Evolutionary conservation across 75 land plant genomes (phyloP).

Genomic region (Cunninghamia lanceolata): DNA sequence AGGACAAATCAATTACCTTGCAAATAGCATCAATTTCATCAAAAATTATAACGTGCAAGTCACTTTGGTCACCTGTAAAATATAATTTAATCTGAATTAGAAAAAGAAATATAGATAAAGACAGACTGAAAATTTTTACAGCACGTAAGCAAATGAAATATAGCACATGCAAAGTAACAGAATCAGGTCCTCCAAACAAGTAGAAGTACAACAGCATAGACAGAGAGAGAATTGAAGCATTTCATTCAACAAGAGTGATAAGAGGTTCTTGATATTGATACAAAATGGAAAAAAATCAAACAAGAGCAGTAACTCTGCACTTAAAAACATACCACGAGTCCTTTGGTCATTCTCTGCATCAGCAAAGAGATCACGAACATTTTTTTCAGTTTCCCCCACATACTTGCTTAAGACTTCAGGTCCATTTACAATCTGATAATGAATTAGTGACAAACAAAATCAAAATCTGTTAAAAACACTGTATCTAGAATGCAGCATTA

Average conservation of each 20-base stretch:
- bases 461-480: background rate
- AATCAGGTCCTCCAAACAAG: background rate
- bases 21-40: constrained; percentile 99
- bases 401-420: constrained; percentile 99
- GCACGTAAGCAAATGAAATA: background rate
- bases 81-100: constrained; percentile 1
- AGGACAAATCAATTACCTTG: constrained; percentile 62
- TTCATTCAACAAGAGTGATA: background rate
- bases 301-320: background rate
- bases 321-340: constrained; percentile 52
- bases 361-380: constrained; percentile 97
- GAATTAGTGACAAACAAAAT: background rate
- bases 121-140: background rate
- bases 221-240: background rate
- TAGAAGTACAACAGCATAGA: background rate
- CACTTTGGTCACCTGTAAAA: constrained; percentile 93
- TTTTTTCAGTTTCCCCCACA: constrained; percentile 99
- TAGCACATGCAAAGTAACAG: background rate
- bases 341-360: constrained; percentile 98
- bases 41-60: constrained; percentile 95
- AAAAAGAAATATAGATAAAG: background rate
- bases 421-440: constrained; percentile 89
- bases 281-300: background rate
- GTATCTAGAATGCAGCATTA: background rate
- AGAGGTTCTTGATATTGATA: background rate